phyloP scores from a whole-genome alignment of 2,329 filamentous ascomycete genomes.

The Nemania sp. region DNA sequence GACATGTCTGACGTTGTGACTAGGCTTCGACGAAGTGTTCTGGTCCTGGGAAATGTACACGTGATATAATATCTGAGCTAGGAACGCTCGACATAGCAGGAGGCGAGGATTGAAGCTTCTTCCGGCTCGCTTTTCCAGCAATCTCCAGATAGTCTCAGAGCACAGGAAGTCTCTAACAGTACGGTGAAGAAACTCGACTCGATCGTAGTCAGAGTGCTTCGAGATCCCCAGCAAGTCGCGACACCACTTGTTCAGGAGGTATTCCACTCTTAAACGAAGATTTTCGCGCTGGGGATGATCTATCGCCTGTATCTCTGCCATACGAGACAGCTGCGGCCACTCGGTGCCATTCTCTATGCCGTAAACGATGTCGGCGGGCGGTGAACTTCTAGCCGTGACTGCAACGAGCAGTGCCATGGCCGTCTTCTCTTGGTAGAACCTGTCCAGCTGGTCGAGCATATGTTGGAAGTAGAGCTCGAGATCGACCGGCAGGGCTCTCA shows the following conservation, averaged over 20 bases:
- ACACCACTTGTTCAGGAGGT: not conserved
- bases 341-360: not conserved
- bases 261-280: not conserved
- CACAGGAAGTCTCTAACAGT: not conserved
- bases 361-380: not conserved
- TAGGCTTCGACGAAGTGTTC: not conserved
- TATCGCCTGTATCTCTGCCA: not conserved
- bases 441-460: slow-evolving; percentile 13
- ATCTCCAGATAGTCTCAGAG: not conserved
- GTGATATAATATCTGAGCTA: not conserved
- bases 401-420: not conserved
- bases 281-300: not conserved
- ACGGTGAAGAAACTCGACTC: not conserved
- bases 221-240: not conserved
- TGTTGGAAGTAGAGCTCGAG: slow-evolving; percentile 20
- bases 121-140: not conserved
- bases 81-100: not conserved
- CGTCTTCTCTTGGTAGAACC: not conserved
- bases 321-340: not conserved
- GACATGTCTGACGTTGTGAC: not conserved
- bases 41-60: not conserved
- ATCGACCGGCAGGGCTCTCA: slow-evolving; percentile 5
- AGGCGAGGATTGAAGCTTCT: not conserved
- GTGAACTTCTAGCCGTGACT: not conserved
- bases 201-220: not conserved